Base-by-base conservation (phyloP, 176 grass and related monocot genomes). In the Puccinellia tenuiflora region DNA sequence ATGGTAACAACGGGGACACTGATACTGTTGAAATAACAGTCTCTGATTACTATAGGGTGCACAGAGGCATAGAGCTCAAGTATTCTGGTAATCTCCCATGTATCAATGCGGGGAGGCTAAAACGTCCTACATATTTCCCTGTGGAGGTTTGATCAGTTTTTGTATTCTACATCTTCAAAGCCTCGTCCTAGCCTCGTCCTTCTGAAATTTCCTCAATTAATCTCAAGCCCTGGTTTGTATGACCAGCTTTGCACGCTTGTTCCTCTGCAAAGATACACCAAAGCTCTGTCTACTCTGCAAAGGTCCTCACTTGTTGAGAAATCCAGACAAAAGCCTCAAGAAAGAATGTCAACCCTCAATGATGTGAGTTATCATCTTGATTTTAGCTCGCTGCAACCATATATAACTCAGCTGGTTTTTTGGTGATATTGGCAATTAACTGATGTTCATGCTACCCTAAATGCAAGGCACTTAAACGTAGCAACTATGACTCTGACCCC, bases 191-290 rank as follows among this genome's bases (percentile, higher is more conserved):
- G n/a, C n/a, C n/a, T n/a, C n/a, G n/a, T n/a, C n/a, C 40, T 76
- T 82, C 7, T 20, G 38, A 70, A 71, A 54, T n/a, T 86, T 5
- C 66, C 38, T 86, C 4, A 42, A 31, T 48, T 1, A n/a, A 66
- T 74, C 26, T 59, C 31, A 71, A 22, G 16, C 75, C 7, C 52
- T 85, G 39, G 24, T 85, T 68, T 64, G 24, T 65, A 26, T 42
- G 87, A 24, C 29, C 72, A 97, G 92, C 86, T 97, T 3, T 97
- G 92, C 75, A 78, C 31, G 0, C 78, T 94, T 51, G 61, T 97
- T 38, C 86, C 95, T 6, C 77, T 97, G 45, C 95, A 94, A 89
- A 84, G 92, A 73, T 97, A 97, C 75, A 97, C 92, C 17, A 97
- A 94, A 72, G 77, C 88, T 26, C 83, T 97, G 59, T 91, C 95